These are phyloP conservation scores for Clitocybe nebularis DNA, from an alignment of 1,284 basidiomycete genomes.

Conservation along the genomic window DNA sequence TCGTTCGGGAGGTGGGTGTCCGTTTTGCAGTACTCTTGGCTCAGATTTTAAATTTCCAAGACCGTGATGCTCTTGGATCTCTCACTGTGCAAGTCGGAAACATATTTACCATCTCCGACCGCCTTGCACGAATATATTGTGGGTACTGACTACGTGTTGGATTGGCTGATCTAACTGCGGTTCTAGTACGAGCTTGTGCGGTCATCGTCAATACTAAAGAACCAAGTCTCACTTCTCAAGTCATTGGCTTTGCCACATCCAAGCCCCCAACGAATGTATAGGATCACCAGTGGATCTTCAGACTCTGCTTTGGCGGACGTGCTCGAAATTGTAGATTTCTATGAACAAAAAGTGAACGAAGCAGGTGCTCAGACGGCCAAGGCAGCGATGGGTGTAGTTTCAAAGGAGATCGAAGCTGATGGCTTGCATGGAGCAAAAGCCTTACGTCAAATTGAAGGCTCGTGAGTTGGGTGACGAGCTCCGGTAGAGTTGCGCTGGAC, in stretches of 20 bases:
- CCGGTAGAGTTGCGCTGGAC: background rate
- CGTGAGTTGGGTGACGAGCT: slow-evolving; percentile 35
- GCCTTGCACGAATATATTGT: slow-evolving; percentile 59
- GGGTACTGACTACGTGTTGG: slow-evolving; percentile 22
- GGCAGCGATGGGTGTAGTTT: slow-evolving; percentile 48
- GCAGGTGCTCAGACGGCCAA: slow-evolving; percentile 44
- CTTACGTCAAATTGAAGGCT: slow-evolving; percentile 36
- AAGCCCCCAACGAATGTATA: too few relatives aligned
- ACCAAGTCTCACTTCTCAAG: slow-evolving; percentile 41
- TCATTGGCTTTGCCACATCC: slow-evolving; percentile 31
- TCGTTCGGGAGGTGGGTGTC: slow-evolving; percentile 47
- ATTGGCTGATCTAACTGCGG: slow-evolving; percentile 5
- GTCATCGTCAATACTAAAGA: slow-evolving; percentile 43
- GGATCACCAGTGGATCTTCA: slow-evolving; percentile 24
- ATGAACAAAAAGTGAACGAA: slow-evolving; percentile 45
- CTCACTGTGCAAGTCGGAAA: slow-evolving; percentile 44
- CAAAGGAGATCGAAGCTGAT: slow-evolving; percentile 54
- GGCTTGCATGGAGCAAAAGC: slow-evolving; percentile 45
- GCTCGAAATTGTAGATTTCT: slow-evolving; percentile 41
- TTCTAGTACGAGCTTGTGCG: slow-evolving; percentile 61
- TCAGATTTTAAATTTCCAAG: slow-evolving; percentile 27
- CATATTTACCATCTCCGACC: slow-evolving; percentile 45
- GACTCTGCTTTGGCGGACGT: slow-evolving; percentile 38
- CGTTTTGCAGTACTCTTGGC: background rate
- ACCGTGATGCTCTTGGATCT: slow-evolving; percentile 48